Conservation (phyloP, 306 rosid genomes). For the Trifolium fragiferum region DNA sequence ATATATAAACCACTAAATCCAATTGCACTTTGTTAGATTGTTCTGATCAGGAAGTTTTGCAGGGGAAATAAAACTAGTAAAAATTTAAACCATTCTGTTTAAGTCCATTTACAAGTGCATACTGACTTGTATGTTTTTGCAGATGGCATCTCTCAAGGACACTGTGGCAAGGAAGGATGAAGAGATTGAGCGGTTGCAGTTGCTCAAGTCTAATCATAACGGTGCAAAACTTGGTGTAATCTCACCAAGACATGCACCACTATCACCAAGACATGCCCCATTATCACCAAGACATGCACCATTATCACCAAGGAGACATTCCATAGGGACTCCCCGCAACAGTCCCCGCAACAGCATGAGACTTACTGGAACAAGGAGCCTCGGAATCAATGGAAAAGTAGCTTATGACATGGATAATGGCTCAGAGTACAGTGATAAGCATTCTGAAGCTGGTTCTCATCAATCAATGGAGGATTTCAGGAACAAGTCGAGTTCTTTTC, state of each 20-base stretch:
- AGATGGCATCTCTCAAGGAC: slow-evolving; percentile 86
- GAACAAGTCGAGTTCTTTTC: slow-evolving; percentile 56
- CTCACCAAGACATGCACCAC: slow-evolving; percentile 59
- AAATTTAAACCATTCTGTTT: background rate
- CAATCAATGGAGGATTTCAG: slow-evolving; percentile 71
- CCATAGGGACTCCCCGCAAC: slow-evolving; percentile 59
- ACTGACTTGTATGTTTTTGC: slow-evolving; percentile 47
- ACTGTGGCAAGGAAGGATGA: slow-evolving; percentile 71
- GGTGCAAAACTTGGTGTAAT: slow-evolving; percentile 54
- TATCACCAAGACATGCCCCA: slow-evolving; percentile 56
- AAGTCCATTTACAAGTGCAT: slow-evolving; percentile 18
- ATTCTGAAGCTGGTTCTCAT: slow-evolving; percentile 84
- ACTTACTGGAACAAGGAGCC: slow-evolving; percentile 52
- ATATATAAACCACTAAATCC: slow-evolving; percentile 31
- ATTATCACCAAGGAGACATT: slow-evolving; percentile 74
- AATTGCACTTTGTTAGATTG: background rate
- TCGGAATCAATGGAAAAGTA: slow-evolving; percentile 49
- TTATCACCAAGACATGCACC: slow-evolving; percentile 50
- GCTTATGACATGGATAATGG: slow-evolving; percentile 73
- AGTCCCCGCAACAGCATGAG: slow-evolving; percentile 53
- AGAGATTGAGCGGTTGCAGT: slow-evolving; percentile 79
- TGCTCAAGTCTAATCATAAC: slow-evolving; percentile 60
- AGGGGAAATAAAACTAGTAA: slow-evolving; percentile 29
- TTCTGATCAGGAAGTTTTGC: slow-evolving; percentile 19
- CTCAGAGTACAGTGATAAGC: slow-evolving; percentile 78